Conservation (phyloP, 345 rosid genomes). For the Carallia brachiata region DNA sequence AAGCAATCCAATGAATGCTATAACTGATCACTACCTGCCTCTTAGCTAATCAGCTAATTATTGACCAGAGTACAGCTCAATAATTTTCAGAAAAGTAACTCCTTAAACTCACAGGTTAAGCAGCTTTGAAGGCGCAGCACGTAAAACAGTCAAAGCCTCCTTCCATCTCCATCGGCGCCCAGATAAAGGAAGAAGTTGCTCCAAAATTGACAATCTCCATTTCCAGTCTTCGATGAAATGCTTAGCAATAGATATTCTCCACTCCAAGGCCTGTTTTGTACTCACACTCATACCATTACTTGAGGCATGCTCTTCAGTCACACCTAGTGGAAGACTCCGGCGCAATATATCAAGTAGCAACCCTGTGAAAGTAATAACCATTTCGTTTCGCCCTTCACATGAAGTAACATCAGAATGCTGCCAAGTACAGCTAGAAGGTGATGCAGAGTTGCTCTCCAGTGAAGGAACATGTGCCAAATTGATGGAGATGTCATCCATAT, state of each 20-base stretch:
- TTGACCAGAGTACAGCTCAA: neutral
- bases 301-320: slow-evolving; percentile 50
- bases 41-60: too few species aligned
- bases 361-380: slow-evolving; percentile 73
- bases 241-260: slow-evolving; percentile 74
- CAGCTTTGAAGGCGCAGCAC: slow-evolving; percentile 89
- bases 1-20: too few species aligned
- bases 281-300: slow-evolving; percentile 49
- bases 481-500: slow-evolving; percentile 77
- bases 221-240: slow-evolving; percentile 91
- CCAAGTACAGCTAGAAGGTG: slow-evolving; percentile 37
- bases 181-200: slow-evolving; percentile 84
- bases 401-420: slow-evolving; percentile 41
- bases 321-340: slow-evolving; percentile 59
- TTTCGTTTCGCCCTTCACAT: slow-evolving; percentile 61
- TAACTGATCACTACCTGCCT: too few species aligned
- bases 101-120: slow-evolving; percentile 75
- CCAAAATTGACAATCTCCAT: slow-evolving; percentile 92
- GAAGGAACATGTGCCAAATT: slow-evolving; percentile 54
- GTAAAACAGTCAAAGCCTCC: slow-evolving; percentile 82
- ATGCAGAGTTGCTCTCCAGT: slow-evolving; percentile 47
- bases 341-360: slow-evolving; percentile 66
- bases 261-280: slow-evolving; percentile 80
- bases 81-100: slow-evolving; percentile 11
- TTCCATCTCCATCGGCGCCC: slow-evolving; percentile 89